Evolutionary conservation across 2,329 filamentous ascomycete genomes (phyloP), one percentile per base, ranked within the genome.

Genomic region (Metarhizium sp.): DNA sequence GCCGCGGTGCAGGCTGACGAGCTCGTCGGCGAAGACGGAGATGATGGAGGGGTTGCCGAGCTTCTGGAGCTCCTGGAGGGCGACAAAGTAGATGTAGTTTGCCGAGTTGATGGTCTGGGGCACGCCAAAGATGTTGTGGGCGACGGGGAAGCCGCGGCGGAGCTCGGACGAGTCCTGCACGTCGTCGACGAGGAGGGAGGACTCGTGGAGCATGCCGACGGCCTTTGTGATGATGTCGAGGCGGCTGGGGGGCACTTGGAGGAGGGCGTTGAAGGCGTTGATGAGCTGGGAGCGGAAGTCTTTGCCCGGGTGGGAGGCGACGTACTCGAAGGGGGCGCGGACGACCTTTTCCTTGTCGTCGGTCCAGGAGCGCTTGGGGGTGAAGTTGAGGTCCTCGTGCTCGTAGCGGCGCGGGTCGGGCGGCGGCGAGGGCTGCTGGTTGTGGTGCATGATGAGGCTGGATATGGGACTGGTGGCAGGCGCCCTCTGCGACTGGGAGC

Each of bases 21-120:
- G 78, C 73, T 95, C 90, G 59, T 94, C 88, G 16, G 86, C 86
- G 65, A 88, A 95, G 54, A 92, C 86, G 58, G 77, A 73, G 57
- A 92, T 79, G 29, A 82, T 80, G 42, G 78, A 75, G 1, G 84
- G 82, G 66, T 89, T 90, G 58, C 78, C 75, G 55, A 95, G 80
- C 62, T 81, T 83, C 60, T 85, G 78, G 10, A 95, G 75, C 69
- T 92, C 88, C 61, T 87, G 82, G 51, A 94, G 77, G 0, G 89
- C 90, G 62, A 79, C 77, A 68, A 95, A 94, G 75, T 94, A 95
- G 57, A 92, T 82, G 71, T 95, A 95, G 72, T 95, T 95, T 60
- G 90, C 89, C 51, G 85, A 87, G 71, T 95, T 95, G 72, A 95
- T 94, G 47, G 90, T 94, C 71, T 95, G 90, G 6, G 90, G 85